Base-by-base conservation (phyloP, 495 filamentous ascomycete genomes). In the Xeromyces bisporus region DNA sequence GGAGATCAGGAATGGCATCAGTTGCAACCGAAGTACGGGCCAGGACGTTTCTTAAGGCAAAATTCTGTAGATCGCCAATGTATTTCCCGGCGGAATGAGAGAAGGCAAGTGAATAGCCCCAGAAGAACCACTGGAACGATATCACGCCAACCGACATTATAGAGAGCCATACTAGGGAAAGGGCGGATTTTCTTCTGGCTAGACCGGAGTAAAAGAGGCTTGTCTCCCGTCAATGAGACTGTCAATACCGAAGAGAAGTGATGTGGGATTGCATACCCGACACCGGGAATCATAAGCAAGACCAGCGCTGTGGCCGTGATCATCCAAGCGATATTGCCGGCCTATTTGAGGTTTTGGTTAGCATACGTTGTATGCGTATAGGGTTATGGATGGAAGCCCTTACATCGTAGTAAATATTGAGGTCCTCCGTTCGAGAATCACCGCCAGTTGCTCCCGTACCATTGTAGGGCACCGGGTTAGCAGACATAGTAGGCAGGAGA, bases 41-140 rank as follows among this genome's bases (percentile, higher is more conserved):
- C 20, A 96, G 62, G 7, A 86, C 79, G 56, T 81, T 69, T 43
- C 61, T 77, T 39, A 94, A 75, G 7, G 82, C 89, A 46, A 97
- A 73, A 58, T 97, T 92, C 29, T 67, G 53, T 10, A 97, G 61
- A 42, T 87, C 66, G 15, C 89, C 89, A 40, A 97, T 84, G 56
- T 66, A 97, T 29, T 58, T 69, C 32, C 80, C 80, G 9, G 80
- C 83, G 7, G 69, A 63, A 52, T 92, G 82, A 15, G 83, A 91
- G 63, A 94, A 97, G 26, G 86, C 71, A 20, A 97, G 63, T 2
- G 84, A 93, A 52, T 87, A 96, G 23, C 89, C 89, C 89, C 87
- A 96, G 67, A 97, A 93, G 66, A 96, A 97, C 87, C 89, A 97
- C 55, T 96, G 87, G 60, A 97, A 93, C 15, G 75, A 77, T 7